Conservation (phyloP, 2,329 filamentous ascomycete genomes). For the Teratosphaeria gauchensis region DNA sequence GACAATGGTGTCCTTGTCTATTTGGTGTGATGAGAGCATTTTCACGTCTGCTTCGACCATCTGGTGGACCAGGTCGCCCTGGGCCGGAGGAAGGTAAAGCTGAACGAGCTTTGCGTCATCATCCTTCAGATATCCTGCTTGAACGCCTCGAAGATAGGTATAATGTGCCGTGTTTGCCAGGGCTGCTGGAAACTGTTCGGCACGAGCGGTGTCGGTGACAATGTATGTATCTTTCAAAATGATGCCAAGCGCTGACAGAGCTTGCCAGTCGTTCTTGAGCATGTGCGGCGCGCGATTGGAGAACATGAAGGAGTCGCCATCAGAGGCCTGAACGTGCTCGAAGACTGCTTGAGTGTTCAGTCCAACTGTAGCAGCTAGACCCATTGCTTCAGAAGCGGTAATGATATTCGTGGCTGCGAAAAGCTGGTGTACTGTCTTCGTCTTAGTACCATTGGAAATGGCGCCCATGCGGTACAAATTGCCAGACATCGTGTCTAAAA, state of each 20-base stretch:
- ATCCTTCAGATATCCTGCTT: constrained; percentile 46
- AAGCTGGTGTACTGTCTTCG: constrained; percentile 50
- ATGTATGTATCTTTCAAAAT: constrained; percentile 47
- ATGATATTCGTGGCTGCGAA: constrained; percentile 51
- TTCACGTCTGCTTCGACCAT: constrained; percentile 28
- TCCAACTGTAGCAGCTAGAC: constrained; percentile 44
- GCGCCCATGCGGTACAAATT: constrained; percentile 52
- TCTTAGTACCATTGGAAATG: constrained; percentile 45
- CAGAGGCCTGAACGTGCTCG: constrained; percentile 36
- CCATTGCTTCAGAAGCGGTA: constrained; percentile 47
- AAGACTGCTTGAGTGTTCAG: constrained; percentile 42
- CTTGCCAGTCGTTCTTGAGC: constrained; percentile 42
- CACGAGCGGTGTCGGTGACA: constrained; percentile 55
- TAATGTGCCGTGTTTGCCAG: constrained; percentile 56
- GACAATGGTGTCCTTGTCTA: constrained; percentile 27
- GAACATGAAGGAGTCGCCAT: constrained; percentile 45
- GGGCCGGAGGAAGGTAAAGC: constrained; percentile 35
- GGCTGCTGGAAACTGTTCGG: constrained; percentile 48
- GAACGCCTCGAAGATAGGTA: constrained; percentile 50
- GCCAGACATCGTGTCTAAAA: constrained; percentile 57
- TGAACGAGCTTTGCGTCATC: constrained; percentile 50
- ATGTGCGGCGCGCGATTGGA: constrained; percentile 45
- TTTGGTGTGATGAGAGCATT: constrained; percentile 25
- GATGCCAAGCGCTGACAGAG: constrained; percentile 36
- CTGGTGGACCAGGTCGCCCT: constrained; percentile 24